Base-by-base conservation (phyloP, 768 basidiomycete genomes). In the Suillus plorans region DNA sequence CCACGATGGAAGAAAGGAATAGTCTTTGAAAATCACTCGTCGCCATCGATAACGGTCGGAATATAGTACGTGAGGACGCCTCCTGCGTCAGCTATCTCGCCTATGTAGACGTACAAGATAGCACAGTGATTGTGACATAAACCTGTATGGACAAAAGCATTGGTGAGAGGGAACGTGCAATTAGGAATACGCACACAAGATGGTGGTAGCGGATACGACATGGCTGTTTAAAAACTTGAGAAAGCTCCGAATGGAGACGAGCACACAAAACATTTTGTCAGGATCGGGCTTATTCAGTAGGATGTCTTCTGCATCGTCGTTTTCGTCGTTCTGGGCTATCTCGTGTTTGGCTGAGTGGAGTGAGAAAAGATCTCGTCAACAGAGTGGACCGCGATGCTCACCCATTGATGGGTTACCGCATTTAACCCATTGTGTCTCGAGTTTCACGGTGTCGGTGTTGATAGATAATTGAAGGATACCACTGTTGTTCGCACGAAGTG, bases 11-110 rank as follows among this genome's bases (percentile, higher is more conserved):
- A 28, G 25, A 18, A 58, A 59, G 6, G 31, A n/a, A 55, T 13
- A 6, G 22, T 58, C 25, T 5, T 25, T 16, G 37, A 34, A 25
- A 25, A 41, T 72, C 50, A 76, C 37, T 71, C 73, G 55, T 76
- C 77, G 63, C 88, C 89, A 50, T 89, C 86, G 53, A 90, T 82
- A 45, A 91, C 85, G 1, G 89, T 90, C 50, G 94, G 94, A 60
- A 95, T 88, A 71, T 94, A 95, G 72, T 91, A 95, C 3, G 94
- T 95, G 67, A 95, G 80, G 49, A 95, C 91, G 3, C 92, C 94
- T 53, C 93, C 91, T 0, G 89, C 86, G 63, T 92, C 88, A 5
- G 85, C 85, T 13, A 89, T 82, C 39, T 92, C 89, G 12, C 94
- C 94, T 52, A 95, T 89, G 71, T 95, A 95, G 62, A 95, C 92